Evolutionary conservation across 1,139 yeast species (phyloP), one percentile per base, ranked within the genome.

Genomic region (Hemisphaericaspora xylanilytica): DNA sequence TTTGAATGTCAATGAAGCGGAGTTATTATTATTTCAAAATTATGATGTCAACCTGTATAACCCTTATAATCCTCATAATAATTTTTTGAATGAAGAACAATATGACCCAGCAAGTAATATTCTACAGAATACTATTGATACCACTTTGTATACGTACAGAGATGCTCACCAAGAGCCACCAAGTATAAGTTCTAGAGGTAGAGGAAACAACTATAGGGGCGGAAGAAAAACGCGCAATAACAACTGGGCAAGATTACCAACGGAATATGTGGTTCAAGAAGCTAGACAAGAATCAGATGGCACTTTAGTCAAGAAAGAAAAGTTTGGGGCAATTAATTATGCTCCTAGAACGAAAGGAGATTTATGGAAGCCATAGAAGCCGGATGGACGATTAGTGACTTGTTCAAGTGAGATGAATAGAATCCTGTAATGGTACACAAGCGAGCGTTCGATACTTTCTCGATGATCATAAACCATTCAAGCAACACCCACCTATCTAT

Each of bases 321-420:
- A 62, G 17, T 74, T 66, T 48, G 67, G 67, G 37, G 60, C 66
- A 5, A 71, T 74, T 32, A 70, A 70, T 37, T 78, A 64, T 58
- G 83, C 81, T 2, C 78, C 81, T 25, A 66, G 84, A 54, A 79
- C 78, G 3, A 45, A 51, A 8, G 83, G 83, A 3, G 56, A 70
- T 38, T 59, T 77, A 36, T 77, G 82, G 82, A 63, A 55, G 29
- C 29, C 29, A 12, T 27, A 27, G 14, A 27, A 12, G n/a, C n/a
- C n/a, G n/a, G n/a, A n/a, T n/a, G n/a, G n/a, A n/a, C n/a, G n/a
- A n/a, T n/a, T n/a, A n/a, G n/a, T n/a, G n/a, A n/a, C n/a, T n/a
- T n/a, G n/a, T n/a, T n/a, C n/a, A n/a, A n/a, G n/a, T n/a, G n/a
- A n/a, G n/a, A n/a, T n/a, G n/a, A n/a, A n/a, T n/a, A n/a, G n/a